Evolutionary conservation across 257 asterid genomes (phyloP).

Genomic region (Solanum ossicruentum): DNA sequence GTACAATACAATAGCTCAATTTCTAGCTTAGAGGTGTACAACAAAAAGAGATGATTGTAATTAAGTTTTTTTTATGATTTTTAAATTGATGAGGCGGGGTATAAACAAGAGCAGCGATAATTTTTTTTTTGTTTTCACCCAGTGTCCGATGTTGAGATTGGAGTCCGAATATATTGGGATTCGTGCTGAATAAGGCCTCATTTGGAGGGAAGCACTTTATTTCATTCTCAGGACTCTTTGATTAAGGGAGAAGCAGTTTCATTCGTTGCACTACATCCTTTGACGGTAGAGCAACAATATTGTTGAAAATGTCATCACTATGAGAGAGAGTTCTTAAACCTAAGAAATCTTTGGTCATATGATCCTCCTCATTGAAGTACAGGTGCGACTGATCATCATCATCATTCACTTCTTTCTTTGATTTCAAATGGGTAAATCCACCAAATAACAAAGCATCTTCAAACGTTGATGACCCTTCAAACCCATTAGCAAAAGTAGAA

Average conservation of each 20-base stretch:
- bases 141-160: no score
- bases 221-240: no score
- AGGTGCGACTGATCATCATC: not conserved
- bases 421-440: constrained; percentile 21
- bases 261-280: no score
- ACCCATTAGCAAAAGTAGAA: constrained; percentile 10
- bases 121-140: no score
- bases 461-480: constrained; percentile 31
- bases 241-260: no score
- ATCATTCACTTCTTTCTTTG: constrained; percentile 16
- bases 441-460: constrained; percentile 29
- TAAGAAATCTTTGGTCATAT: constrained; percentile 67
- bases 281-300: no score
- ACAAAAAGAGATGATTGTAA: not conserved
- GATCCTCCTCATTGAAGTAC: not conserved
- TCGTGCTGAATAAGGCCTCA: no score
- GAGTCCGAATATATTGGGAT: no score
- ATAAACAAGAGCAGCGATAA: constrained; percentile 27
- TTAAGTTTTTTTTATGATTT: constrained; percentile 24
- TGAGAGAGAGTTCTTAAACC: constrained; percentile 65
- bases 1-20: not conserved
- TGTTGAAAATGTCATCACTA: constrained; percentile 43
- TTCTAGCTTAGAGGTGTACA: not conserved
- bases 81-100: constrained; percentile 13
- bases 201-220: no score